Base-by-base conservation (phyloP, 208 protist species). In the Spironucleus salmonicida region DNA sequence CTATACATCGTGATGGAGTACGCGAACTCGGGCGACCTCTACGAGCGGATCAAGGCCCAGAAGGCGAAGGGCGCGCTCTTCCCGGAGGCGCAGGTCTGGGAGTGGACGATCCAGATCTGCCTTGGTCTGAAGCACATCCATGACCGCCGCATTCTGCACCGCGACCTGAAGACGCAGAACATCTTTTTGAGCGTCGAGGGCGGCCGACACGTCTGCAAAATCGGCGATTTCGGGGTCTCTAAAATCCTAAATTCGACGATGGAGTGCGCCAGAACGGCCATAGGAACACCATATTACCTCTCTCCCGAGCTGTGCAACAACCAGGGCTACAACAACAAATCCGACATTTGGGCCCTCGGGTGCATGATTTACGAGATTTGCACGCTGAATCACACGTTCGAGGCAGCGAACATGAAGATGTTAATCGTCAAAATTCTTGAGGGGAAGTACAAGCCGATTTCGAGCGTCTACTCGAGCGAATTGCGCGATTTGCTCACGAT, bases 281-380 rank as follows among this genome's bases (percentile, higher is more conserved):
- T 87, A 49, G 84, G 84, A 40, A 87, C 82, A 53, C 83, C 83
- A 15, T 86, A 84, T 76, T 95, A 94, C 78, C 87, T 95, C 0
- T 92, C 89, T 0, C 92, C 92, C 0, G 92, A 95, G 81, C 90
- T 93, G 81, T 82, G 90, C 19, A 86, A 88, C 0, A 81, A 89
- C 83, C 90, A 90, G 79, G 69, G 79, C 42, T 92, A 89, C 87
- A 92, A 89, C 81, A 90, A 87, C 79, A 91, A 87, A 80, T 89
- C 85, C 69, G 92, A 95, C 80, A 75, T 94, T 42, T 95, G 91
- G 91, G 87, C 88, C 0, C 81, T 95, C 30, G 92, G 92, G 29
- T 85, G 89, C n/a, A 58, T 86, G 83, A 67, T 86, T 57, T 41
- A 86, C 13, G 85, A 88, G 76, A 78, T 88, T 38, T 76, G 76